Base-by-base conservation (phyloP, 2,329 filamentous ascomycete genomes). In the Xylaria sp. region DNA sequence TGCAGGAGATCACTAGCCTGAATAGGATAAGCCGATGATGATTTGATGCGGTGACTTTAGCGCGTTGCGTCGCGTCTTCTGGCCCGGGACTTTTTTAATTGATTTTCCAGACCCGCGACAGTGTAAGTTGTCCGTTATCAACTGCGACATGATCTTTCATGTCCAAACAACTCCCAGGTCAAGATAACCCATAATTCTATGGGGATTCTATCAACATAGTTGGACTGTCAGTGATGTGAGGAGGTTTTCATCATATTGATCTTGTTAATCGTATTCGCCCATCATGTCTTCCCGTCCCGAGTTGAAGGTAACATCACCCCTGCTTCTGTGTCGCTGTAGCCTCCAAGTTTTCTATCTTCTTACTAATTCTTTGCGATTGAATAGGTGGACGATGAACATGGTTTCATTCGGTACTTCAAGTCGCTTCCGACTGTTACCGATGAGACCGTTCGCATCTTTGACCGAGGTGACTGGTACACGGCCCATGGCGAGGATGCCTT, bases 381-480 rank as follows among this genome's bases (percentile, higher is more conserved):
- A 64, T 50, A 92, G 89, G 91, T 97, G 72, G 95, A 99, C 71
- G 94, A 99, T 72, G 94, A 99, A 79, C 87, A 88, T 71, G 92
- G 93, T 67, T 99, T 99, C 80, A 97, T 97, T 77, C 91, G 88
- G 68, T 96, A 92, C 78, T 99, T 95, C 80, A 93, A 93, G 68
- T 88, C 87, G n/a, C 82, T 99, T 2, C 86, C 91, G 4, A 70
- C 79, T 11, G 85, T 86, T 56, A 84, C 86, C 67, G 82, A 86
- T 46, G 88, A 90, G 57, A 92, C 91, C 0, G 82, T 99, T 57
- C 88, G 94, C 57, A 88, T 99, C 61, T 97, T 97, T 72, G 92
- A 97, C 70, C 86, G 94, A 65, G 89, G 90, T 42, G 94, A 99
- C 72, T 99, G 88, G 83, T 97, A 97, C 74, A 96, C 93, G 4